A percentile compares a stretch with the other conserved stretches of the same genome.
phyloP scores from a whole-genome alignment of 208 protist genomes.

The Trypanosoma avium region DNA sequence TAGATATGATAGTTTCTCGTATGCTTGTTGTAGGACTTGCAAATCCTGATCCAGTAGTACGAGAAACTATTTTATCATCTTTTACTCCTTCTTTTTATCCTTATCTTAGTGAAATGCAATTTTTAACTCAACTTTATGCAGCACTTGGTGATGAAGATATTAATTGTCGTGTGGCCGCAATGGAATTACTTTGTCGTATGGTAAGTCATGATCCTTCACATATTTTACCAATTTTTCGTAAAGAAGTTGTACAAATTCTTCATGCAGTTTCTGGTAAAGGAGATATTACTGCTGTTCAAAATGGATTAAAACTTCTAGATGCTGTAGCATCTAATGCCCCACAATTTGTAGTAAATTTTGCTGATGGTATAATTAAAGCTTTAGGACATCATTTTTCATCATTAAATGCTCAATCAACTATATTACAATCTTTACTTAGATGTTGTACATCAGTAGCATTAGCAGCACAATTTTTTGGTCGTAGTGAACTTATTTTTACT shows the following conservation, averaged over 20 bases:
- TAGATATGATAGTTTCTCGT: constrained; percentile 81
- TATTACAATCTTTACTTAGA: constrained; percentile 66
- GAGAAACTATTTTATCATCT: constrained; percentile 64
- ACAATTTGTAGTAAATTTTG: constrained; percentile 80
- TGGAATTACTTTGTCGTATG: constrained; percentile 81
- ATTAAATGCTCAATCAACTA: constrained; percentile 37
- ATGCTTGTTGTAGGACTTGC: constrained; percentile 83
- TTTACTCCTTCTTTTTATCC: constrained; percentile 85
- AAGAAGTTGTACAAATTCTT: constrained; percentile 71
- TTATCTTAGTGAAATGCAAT: constrained; percentile 83
- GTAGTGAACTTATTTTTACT: constrained; percentile 39
- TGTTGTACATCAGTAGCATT: constrained; percentile 70
- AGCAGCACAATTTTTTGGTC: constrained; percentile 63
- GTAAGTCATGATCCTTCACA: constrained; percentile 80
- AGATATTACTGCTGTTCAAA: constrained; percentile 53
- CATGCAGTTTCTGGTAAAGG: constrained; percentile 53
- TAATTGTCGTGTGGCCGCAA: constrained; percentile 72
- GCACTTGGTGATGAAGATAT: constrained; percentile 84
- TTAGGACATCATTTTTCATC: constrained; percentile 56
- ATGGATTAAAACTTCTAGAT: constrained; percentile 70
- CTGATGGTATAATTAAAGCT: constrained; percentile 60
- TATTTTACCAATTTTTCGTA: constrained; percentile 76
- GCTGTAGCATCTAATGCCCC: constrained; percentile 66
- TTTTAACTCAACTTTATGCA: constrained; percentile 68
- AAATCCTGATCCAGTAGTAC: constrained; percentile 62